Evolutionary conservation across 2,329 filamentous ascomycete species (phyloP).

Genomic region (Ophiosphaerella narmari): DNA sequence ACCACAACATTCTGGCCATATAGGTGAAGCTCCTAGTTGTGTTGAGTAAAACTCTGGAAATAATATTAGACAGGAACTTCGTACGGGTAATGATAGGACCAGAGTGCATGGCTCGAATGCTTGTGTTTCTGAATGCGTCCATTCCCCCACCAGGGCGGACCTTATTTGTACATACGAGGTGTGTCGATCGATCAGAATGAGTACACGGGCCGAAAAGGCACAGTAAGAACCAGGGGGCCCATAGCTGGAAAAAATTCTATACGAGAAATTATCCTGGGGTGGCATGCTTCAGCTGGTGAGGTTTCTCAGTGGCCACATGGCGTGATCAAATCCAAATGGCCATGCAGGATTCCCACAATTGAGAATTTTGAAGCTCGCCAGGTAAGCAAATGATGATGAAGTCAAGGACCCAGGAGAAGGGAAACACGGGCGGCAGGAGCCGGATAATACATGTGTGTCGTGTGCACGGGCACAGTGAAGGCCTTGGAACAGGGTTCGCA

Average conservation of each 20-base stretch:
- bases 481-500: neutral
- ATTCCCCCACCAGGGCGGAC: conserved; percentile 18
- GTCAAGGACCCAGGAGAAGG: conserved; percentile 9
- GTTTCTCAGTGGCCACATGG: neutral
- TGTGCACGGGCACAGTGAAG: conserved; percentile 6
- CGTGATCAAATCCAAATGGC: conserved; percentile 6
- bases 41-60: neutral
- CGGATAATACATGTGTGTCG: conserved; percentile 9
- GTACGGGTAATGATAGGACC: conserved; percentile 31
- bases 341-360: neutral
- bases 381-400: conserved; percentile 5
- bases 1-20: neutral
- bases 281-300: too few species aligned
- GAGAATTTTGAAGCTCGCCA: conserved; percentile 1
- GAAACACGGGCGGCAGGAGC: conserved; percentile 23
- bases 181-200: conserved; percentile 8
- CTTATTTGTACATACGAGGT: conserved; percentile 6
- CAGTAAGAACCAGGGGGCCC: neutral
- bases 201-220: conserved; percentile 6
- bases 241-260: neutral
- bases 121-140: conserved; percentile 14
- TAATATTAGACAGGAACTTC: conserved; percentile 8
- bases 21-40: conserved; percentile 4
- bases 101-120: conserved; percentile 2
- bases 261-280: neutral